These are phyloP conservation scores for Suillus americanus DNA, from an alignment of 768 basidiomycete genomes.

Conservation along the genomic window DNA sequence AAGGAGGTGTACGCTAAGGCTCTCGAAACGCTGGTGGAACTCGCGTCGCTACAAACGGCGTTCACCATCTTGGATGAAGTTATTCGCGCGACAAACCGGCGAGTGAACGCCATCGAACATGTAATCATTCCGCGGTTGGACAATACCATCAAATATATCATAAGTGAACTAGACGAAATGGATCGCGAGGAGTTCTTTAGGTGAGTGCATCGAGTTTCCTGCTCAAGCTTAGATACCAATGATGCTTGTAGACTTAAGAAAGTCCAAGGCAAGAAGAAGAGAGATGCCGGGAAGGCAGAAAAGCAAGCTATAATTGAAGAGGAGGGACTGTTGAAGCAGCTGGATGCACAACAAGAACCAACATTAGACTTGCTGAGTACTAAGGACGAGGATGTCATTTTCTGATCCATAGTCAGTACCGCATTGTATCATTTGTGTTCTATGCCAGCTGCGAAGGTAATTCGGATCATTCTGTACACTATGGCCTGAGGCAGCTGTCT, in stretches of 20 bases:
- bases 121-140: conserved; percentile 94
- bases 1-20: conserved; percentile 98
- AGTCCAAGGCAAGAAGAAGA: conserved; percentile 77
- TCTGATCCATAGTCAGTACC: conserved; percentile 45
- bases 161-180: conserved; percentile 98
- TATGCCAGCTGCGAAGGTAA: neutral
- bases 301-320: conserved; percentile 22
- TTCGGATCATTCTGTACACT: conserved; percentile 2
- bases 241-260: conserved; percentile 75
- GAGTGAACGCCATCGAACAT: conserved; percentile 98
- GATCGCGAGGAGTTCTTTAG: conserved; percentile 95
- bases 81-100: conserved; percentile 97
- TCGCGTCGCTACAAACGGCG: conserved; percentile 95
- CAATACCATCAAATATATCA: conserved; percentile 97
- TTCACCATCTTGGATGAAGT: conserved; percentile 99
- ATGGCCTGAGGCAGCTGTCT: neutral
- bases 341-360: conserved; percentile 28
- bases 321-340: conserved; percentile 23
- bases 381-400: conserved; percentile 93
- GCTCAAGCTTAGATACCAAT: neutral
- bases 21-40: conserved; percentile 93
- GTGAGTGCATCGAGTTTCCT: conserved; percentile 39
- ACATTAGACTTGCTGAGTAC: conserved; percentile 70
- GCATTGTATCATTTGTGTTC: conserved; percentile 3
- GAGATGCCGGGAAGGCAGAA: conserved; percentile 20